Evolutionary conservation across 2,329 filamentous ascomycete genomes (phyloP), one percentile per base, ranked within the genome.

Genomic region (Ophiobolus disseminans): DNA sequence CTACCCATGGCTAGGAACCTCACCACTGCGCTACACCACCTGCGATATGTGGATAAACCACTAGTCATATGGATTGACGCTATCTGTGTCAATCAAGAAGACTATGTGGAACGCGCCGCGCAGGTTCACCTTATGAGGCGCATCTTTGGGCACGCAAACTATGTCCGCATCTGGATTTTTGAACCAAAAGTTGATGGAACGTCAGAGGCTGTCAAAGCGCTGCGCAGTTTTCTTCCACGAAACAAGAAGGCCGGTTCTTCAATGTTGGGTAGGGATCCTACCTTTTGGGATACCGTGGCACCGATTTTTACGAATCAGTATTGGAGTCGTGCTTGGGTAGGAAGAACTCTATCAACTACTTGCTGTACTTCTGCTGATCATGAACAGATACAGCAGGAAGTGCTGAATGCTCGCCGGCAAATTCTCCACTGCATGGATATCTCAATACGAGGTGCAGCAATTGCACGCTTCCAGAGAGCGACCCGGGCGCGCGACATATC

Each of bases 1-100:
- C 16, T 47, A 7, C 34, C 39, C 11, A 37, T 52, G 2, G 32
- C 43, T 1, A 32, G 10, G 5, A 52, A 52, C 25, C 44, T 52
- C 7, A 10, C 28, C 3, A 28, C 21, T 17, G 49, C 44, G 5
- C 23, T 52, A 17, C 13, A 14, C 7, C n/a, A 44, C 40, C 26
- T 48, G 9, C 44, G 44, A 36, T 26, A 44, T 19, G 5, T n/a
- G 4, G 17, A 40, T 10, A 40, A 25, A 1, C n/a, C 35, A 16
- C 28, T 40, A 2, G 13, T 19, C 4, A 43, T 46, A 20, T 51
- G 48, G 47, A 25, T 40, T 5, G 36, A 45, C 30, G 47, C 47
- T 19, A 45, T 50, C 7, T 50, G 41, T 14, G 50, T 54, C 39
- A 47, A 47, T 26, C 50, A 54, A 28, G 6, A 36, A 1, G 39